Base-by-base conservation (phyloP, 768 basidiomycete genomes). In the Trametes villosa region DNA sequence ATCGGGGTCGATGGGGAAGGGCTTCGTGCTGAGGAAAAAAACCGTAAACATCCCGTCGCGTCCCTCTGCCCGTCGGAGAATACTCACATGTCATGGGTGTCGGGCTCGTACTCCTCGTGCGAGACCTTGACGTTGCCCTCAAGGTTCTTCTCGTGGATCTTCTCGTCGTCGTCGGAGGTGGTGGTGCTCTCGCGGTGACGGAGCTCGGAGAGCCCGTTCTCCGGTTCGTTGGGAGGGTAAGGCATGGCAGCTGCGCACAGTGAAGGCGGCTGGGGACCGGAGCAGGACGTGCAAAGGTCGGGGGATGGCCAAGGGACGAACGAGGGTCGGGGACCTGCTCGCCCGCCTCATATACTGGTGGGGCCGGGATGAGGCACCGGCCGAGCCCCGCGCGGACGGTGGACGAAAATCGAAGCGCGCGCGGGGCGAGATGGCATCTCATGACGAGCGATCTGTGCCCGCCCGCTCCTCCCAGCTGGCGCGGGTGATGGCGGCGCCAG, bases 1-100 rank as follows among this genome's bases (percentile, higher is more conserved):
- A 65, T 80, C 67, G 15, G 82, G 80, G 61, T 83, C 79, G 20
- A 81, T 68, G 40, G 84, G 85, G 74, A 87, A 86, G 4, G 84
- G 85, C 46, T 74, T 53, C 5, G 65, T 41, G 26, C 65, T 68
- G 31, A n/a, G n/a, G 6, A 41, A 17, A 24, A 20, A 7, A 20
- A 2, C 34, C 26, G n/a, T 44, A 18, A 34, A 9, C 18, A 1
- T 30, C 9, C 29, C 12, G 1, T 40, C 26, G 20, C 1, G 9
- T 12, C 12, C 29, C 5, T 9, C 3, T 4, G 22, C 3, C 15
- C n/a, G 18, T n/a, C 18, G 22, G 18, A 13, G 8, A 30, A 17
- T 20, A 53, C 61, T 41, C 40, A 63, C 61, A 58, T 57, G 30
- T 62, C 60, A 15, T 48, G 59, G 13, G 53, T 45, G 24, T 53